These are phyloP conservation scores for Musa balbisiana DNA, from an alignment of 202 grass and related monocot genomes.

Conservation along the genomic window DNA sequence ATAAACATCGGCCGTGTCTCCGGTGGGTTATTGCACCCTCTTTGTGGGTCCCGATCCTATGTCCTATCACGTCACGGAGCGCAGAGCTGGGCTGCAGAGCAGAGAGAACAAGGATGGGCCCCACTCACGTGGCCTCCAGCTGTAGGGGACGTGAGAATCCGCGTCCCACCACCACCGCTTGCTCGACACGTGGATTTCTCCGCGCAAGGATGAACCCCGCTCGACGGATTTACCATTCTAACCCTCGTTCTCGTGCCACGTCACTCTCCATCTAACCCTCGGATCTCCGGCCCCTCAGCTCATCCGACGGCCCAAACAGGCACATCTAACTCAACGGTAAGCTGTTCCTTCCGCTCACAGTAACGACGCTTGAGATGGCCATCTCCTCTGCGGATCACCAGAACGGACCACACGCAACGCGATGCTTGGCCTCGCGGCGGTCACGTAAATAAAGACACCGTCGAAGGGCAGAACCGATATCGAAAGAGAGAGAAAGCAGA, in stretches of 20 bases:
- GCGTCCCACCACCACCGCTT: too few species aligned
- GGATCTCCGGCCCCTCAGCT: neutral
- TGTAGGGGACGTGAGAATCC: neutral
- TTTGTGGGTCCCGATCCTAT: neutral
- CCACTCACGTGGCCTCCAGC: neutral
- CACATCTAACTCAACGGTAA: too few species aligned
- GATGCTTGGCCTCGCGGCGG: neutral
- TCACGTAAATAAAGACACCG: neutral
- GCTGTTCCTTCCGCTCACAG: too few species aligned
- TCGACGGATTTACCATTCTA: neutral
- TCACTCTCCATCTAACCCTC: constrained; percentile 21
- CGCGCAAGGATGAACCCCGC: neutral
- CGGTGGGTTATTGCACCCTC: too few species aligned
- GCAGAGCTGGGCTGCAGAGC: too few species aligned
- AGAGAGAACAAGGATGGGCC: neutral
- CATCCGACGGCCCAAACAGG: neutral
- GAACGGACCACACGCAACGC: too few species aligned
- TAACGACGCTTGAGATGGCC: too few species aligned
- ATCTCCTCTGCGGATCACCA: too few species aligned
- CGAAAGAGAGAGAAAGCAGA: neutral
- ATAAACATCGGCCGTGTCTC: too few species aligned
- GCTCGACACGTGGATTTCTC: neutral
- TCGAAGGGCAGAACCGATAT: neutral
- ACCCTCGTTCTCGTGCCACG: neutral
- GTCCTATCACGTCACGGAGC: too few species aligned